Evolutionary conservation across 345 rosid genomes (phyloP).

Genomic region (Pugionium cornutum): DNA sequence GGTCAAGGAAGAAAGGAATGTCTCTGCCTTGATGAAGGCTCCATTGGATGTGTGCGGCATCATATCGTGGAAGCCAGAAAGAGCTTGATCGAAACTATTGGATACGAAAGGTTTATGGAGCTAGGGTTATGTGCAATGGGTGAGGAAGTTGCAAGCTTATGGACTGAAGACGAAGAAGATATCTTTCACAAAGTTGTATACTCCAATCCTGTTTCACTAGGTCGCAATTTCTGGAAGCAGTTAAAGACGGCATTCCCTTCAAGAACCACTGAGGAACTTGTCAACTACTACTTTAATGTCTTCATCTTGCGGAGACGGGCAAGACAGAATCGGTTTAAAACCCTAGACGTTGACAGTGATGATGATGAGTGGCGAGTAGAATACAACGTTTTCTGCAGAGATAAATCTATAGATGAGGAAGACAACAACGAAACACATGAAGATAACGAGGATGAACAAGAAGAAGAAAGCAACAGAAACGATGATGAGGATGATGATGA

Average conservation of each 20-base stretch:
- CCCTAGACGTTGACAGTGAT: constrained; percentile 64
- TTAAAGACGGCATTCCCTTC: constrained; percentile 55
- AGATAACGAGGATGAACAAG: constrained; percentile 31
- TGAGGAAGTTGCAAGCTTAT: constrained; percentile 59
- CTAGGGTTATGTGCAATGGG: constrained; percentile 78
- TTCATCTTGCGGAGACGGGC: constrained; percentile 70
- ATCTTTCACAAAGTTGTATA: constrained; percentile 53
- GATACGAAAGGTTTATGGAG: constrained; percentile 49
- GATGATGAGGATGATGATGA: constrained; percentile 29
- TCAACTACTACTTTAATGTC: constrained; percentile 82
- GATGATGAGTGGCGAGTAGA: constrained; percentile 71
- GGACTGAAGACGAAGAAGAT: constrained; percentile 72
- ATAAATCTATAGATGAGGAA: constrained; percentile 43
- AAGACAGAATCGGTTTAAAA: constrained; percentile 64
- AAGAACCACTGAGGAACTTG: constrained; percentile 56
- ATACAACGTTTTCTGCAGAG: constrained; percentile 23
- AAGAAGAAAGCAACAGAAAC: constrained; percentile 30
- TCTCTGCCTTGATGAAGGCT: constrained; percentile 53
- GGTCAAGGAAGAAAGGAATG: constrained; percentile 59
- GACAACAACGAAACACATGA: constrained; percentile 33
- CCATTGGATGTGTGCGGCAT: constrained; percentile 61
- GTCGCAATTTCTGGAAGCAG: constrained; percentile 64
- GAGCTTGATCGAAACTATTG: constrained; percentile 50
- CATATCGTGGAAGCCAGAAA: constrained; percentile 70
- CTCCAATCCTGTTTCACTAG: constrained; percentile 58